Evolutionary conservation across 1,284 basidiomycete genomes (phyloP).

Genomic region (Irpex lacteus): DNA sequence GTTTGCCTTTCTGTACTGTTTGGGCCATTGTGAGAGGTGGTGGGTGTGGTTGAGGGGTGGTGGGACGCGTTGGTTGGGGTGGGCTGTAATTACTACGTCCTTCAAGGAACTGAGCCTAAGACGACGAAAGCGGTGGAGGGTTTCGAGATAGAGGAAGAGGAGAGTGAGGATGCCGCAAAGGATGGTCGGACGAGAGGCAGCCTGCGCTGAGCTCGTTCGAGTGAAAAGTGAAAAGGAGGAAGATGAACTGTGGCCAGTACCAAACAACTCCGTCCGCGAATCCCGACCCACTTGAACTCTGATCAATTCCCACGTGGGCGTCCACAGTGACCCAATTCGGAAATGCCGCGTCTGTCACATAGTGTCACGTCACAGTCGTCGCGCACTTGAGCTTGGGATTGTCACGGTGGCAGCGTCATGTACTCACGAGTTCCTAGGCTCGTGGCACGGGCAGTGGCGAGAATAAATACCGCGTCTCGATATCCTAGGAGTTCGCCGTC

Average conservation of each 20-base stretch:
- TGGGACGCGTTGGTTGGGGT: too few species aligned
- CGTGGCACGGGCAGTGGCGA: too few species aligned
- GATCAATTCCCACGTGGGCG: neutral
- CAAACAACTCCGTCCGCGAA: too few species aligned
- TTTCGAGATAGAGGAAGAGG: neutral
- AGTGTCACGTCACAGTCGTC: neutral
- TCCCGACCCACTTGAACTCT: neutral
- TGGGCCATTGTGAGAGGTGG: conserved; percentile 24
- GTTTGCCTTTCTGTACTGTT: conserved; percentile 33
- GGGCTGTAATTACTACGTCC: too few species aligned
- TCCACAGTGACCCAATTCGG: neutral
- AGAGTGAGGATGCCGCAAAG: neutral
- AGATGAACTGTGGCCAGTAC: neutral
- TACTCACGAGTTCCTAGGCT: neutral
- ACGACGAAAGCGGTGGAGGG: neutral
- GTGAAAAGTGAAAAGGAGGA: neutral
- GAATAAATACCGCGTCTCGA: too few species aligned
- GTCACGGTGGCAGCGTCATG: too few species aligned
- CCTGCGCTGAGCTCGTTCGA: neutral
- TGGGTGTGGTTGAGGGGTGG: neutral
- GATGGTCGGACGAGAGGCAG: neutral
- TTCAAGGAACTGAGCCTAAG: neutral
- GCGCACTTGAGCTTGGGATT: too few species aligned
- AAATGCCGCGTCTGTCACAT: neutral
- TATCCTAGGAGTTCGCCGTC: too few species aligned